phyloP scores from a whole-genome alignment of 441 rosid genomes.

The Euphorbia corollata region DNA sequence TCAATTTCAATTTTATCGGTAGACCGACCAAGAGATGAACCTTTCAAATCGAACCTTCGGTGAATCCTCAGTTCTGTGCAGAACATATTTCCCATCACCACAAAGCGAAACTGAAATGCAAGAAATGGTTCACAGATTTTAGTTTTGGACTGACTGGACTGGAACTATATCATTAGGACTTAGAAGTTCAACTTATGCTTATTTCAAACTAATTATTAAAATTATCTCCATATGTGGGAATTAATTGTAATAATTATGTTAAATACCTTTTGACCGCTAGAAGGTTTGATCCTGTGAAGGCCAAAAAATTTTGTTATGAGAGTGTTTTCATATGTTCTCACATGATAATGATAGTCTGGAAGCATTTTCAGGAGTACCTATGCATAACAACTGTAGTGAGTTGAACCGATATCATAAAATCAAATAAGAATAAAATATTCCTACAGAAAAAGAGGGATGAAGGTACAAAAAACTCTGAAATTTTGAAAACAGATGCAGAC shows the following conservation, averaged over 20 bases:
- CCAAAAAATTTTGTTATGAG: conserved; percentile 97
- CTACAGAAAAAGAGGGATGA: not conserved
- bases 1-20: conserved; percentile 88
- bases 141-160: conserved; percentile 19
- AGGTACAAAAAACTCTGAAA: not conserved
- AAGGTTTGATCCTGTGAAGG: conserved; percentile 96
- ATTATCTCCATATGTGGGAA: not conserved
- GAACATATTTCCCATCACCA: conserved; percentile 99
- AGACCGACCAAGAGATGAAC: conserved; percentile 88
- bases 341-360: conserved; percentile 88
- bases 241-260: not conserved
- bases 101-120: conserved; percentile 82
- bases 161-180: not conserved
- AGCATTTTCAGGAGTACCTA: conserved; percentile 96
- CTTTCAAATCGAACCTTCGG: conserved; percentile 91
- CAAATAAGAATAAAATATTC: conserved; percentile 9
- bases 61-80: conserved; percentile 95
- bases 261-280: conserved; percentile 91
- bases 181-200: not conserved
- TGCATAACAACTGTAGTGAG: conserved; percentile 22
- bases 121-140: conserved; percentile 24
- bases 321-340: conserved; percentile 79
- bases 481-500: conserved; percentile 36
- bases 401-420: conserved; percentile 7
- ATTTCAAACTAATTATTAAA: not conserved